Conservation (phyloP, 495 filamentous ascomycete genomes). For the Cladorrhinum samala region DNA sequence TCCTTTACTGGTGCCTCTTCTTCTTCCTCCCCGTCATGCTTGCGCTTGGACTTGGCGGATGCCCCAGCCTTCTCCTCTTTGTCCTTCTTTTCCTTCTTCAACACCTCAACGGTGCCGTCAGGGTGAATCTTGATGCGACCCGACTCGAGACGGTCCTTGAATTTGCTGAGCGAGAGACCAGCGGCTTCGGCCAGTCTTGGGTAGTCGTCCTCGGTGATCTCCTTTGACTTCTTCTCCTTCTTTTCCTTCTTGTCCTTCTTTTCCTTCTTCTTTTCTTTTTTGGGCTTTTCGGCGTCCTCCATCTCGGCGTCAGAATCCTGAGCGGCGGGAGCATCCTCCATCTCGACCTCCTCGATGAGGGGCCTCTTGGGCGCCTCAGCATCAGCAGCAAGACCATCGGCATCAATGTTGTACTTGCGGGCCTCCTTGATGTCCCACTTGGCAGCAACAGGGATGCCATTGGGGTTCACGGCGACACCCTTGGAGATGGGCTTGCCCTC, state of each 20-base stretch:
- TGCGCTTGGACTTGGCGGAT: conserved; percentile 36
- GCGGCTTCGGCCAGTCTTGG: conserved; percentile 52
- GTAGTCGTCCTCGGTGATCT: conserved; percentile 45
- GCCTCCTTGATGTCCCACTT: conserved; percentile 93
- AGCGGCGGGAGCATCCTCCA: conserved; percentile 43
- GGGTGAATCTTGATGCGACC: conserved; percentile 57
- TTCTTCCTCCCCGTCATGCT: conserved; percentile 28
- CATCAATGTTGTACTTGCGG: conserved; percentile 93
- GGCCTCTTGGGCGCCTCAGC: conserved; percentile 56
- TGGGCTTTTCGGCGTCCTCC: conserved; percentile 6
- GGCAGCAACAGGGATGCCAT: conserved; percentile 53
- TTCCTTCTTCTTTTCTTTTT: conserved; percentile 25
- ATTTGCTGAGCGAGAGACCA: conserved; percentile 59
- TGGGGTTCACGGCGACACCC: conserved; percentile 69
- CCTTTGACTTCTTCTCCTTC: conserved; percentile 26
- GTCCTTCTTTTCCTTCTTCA: conserved; percentile 51
- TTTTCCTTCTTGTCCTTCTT: conserved; percentile 17
- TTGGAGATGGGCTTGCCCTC: conserved; percentile 87
- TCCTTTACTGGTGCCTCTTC: conserved; percentile 28
- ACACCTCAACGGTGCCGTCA: conserved; percentile 50
- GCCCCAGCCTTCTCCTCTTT: conserved; percentile 27
- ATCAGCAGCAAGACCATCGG: conserved; percentile 73
- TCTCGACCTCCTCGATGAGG: conserved; percentile 50
- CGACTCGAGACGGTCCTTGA: conserved; percentile 56
- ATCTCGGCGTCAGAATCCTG: conserved; percentile 2